phyloP scores from a whole-genome alignment of 108 stramenopile species.

The Tribonema minus region DNA sequence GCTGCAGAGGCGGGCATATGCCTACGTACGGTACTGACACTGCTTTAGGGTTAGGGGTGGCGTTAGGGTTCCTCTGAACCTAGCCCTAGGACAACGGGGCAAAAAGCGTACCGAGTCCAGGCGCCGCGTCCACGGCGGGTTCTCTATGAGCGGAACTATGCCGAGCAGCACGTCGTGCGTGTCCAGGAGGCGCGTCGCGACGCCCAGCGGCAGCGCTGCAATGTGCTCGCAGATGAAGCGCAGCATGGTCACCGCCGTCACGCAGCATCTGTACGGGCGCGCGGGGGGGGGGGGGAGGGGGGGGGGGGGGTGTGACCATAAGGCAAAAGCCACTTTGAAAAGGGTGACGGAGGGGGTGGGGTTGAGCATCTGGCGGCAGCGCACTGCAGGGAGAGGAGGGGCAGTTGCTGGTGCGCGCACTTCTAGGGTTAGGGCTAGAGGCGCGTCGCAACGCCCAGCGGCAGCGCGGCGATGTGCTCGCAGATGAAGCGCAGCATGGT shows the following conservation, averaged over 20 bases:
- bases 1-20: too few relatives aligned
- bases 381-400: too few relatives aligned
- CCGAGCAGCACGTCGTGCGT: conserved; percentile 70
- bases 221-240: conserved; percentile 60
- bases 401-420: too few relatives aligned
- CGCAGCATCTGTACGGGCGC: conserved; percentile 15
- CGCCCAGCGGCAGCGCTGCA: conserved; percentile 42
- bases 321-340: neutral
- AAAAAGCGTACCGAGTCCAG: conserved; percentile 6
- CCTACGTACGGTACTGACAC: too few relatives aligned
- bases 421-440: too few relatives aligned
- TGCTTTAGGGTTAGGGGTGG: too few relatives aligned
- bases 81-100: too few relatives aligned
- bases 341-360: neutral
- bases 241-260: conserved; percentile 52
- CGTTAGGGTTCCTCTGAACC: too few relatives aligned
- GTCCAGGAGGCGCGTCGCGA: conserved; percentile 59
- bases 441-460: conserved; percentile 50
- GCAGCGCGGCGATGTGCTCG: conserved; percentile 51
- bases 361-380: too few relatives aligned
- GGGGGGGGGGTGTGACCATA: neutral
- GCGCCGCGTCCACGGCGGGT: conserved; percentile 75
- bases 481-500: too few relatives aligned
- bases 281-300: neutral
- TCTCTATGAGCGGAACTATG: conserved; percentile 69